These are phyloP conservation scores for Oxalis stricta DNA, from an alignment of 441 rosid genomes.

Conservation along the genomic window DNA sequence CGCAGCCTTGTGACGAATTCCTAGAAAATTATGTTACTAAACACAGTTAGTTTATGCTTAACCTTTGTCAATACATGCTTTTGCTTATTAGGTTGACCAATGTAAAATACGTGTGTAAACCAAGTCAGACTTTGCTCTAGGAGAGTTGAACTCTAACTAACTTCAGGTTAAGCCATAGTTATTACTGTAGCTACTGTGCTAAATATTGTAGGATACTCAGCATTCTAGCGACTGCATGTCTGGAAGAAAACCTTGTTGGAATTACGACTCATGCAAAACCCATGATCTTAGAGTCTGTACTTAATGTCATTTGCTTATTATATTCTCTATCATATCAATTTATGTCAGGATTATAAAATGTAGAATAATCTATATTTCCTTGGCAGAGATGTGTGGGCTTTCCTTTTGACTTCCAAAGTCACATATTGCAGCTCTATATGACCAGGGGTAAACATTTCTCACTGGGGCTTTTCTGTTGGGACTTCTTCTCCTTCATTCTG, in stretches of 20 bases:
- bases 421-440: slow-evolving; percentile 95
- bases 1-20: background rate
- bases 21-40: background rate
- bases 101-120: background rate
- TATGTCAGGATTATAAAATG: background rate
- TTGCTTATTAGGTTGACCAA: background rate
- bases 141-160: too few species aligned
- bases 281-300: background rate
- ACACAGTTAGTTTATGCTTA: background rate
- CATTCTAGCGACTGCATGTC: background rate
- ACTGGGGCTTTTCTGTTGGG: slow-evolving; percentile 8
- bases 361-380: slow-evolving; percentile 6
- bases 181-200: too few species aligned
- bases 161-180: too few species aligned
- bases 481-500: slow-evolving; percentile 1
- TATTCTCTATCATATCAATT: too few species aligned
- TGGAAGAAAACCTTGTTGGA: background rate
- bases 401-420: slow-evolving; percentile 80
- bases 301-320: too few species aligned
- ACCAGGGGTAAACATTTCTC: slow-evolving; percentile 63
- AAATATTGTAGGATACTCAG: background rate
- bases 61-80: background rate
- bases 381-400: slow-evolving; percentile 97
- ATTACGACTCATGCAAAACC: background rate
- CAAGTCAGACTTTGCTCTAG: too few species aligned